A percentile compares a stretch with the other conserved stretches of the same genome.
phyloP scores from a whole-genome alignment of 768 basidiomycete genomes.

The Clitopilus hobsonii region DNA sequence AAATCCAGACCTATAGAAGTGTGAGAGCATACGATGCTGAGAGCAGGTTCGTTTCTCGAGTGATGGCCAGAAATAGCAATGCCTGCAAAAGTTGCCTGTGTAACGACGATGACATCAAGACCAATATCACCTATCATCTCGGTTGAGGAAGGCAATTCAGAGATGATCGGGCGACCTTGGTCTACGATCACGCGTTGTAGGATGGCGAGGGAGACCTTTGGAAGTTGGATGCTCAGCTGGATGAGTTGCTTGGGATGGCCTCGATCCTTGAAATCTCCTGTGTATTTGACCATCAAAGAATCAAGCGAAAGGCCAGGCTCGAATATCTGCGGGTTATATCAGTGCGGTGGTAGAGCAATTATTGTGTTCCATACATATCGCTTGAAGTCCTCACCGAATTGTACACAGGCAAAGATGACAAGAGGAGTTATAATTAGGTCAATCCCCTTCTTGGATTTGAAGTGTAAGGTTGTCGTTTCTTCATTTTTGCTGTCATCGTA shows the following conservation, averaged over 20 bases:
- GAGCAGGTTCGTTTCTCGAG: slow-evolving; percentile 8
- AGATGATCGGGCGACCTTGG: slow-evolving; percentile 24
- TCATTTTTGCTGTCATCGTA: neutral
- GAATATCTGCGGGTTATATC: neutral
- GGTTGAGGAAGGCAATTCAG: slow-evolving; percentile 10
- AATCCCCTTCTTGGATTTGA: neutral
- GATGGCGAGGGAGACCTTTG: slow-evolving; percentile 33
- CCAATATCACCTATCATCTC: slow-evolving; percentile 16
- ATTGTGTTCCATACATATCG: too few species aligned
- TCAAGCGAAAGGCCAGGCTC: slow-evolving; percentile 23
- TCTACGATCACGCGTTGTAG: slow-evolving; percentile 42
- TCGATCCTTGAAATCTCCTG: slow-evolving; percentile 25
- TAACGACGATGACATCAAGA: slow-evolving; percentile 25
- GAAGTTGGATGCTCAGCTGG: slow-evolving; percentile 38
- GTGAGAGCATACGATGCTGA: slow-evolving; percentile 17
- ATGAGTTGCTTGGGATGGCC: slow-evolving; percentile 14
- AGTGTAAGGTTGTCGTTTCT: neutral
- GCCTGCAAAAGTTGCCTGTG: slow-evolving; percentile 16
- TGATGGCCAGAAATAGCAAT: slow-evolving; percentile 18
- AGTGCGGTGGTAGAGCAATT: too few species aligned
- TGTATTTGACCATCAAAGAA: slow-evolving; percentile 35
- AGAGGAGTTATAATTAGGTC: neutral
- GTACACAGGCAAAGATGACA: neutral
- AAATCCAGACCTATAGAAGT: slow-evolving; percentile 20
- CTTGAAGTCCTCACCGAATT: slow-evolving; percentile 8